phyloP scores from a whole-genome alignment of 805 yeast genomes.

The Kodamaea neixiangensis region DNA sequence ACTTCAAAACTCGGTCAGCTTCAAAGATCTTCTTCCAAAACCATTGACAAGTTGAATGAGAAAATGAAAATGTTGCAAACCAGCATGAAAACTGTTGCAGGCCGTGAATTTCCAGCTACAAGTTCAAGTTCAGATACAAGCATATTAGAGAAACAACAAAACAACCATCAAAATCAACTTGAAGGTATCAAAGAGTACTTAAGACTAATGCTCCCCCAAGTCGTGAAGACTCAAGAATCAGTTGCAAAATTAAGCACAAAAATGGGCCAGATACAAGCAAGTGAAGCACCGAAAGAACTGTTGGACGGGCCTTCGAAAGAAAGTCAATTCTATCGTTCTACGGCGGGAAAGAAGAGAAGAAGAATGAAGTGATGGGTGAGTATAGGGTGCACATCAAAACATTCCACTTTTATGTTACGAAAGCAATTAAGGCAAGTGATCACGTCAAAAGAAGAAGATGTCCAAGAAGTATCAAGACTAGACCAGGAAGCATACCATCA shows the following conservation, averaged over 20 bases:
- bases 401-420: too few species aligned
- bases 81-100: too few species aligned
- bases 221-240: background rate
- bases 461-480: too few species aligned
- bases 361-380: background rate
- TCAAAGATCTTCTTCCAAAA: background rate
- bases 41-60: background rate
- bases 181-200: background rate
- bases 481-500: too few species aligned
- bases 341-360: constrained; percentile 4
- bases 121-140: background rate
- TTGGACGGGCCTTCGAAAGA: background rate
- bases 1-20: background rate
- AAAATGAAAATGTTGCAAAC: background rate
- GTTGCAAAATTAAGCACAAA: background rate
- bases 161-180: background rate
- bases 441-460: too few species aligned
- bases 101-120: background rate
- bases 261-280: background rate
- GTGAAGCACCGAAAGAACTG: background rate
- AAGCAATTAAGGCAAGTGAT: too few species aligned
- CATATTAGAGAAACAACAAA: background rate
- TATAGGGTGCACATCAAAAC: too few species aligned
- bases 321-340: constrained; percentile 4
- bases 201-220: background rate